Conservation (phyloP, 169 alveolate genomes). For the Plasmodium ovale region DNA sequence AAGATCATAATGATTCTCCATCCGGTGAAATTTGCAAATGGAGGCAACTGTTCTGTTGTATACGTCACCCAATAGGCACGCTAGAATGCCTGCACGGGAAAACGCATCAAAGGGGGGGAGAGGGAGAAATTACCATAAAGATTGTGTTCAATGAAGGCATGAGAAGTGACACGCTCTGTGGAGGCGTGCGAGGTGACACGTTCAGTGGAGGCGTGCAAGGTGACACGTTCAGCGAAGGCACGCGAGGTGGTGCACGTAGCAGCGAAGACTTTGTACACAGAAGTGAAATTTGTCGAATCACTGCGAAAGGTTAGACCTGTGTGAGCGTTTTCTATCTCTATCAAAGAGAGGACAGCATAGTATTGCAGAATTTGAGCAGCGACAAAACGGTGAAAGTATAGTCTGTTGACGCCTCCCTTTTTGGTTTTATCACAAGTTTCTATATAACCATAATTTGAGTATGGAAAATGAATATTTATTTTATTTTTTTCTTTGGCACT, state of each 20-base stretch:
- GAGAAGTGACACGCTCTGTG: too few relatives aligned
- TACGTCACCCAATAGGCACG: slow-evolving; percentile 51
- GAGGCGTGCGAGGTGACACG: not conserved
- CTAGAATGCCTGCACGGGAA: slow-evolving; percentile 15
- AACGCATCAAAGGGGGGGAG: not conserved
- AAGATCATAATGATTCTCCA: slow-evolving; percentile 11
- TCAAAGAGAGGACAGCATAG: slow-evolving; percentile 24
- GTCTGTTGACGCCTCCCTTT: slow-evolving; percentile 7
- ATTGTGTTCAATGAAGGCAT: not conserved
- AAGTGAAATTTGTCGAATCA: too few relatives aligned
- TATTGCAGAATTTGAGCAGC: slow-evolving; percentile 30
- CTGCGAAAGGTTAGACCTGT: too few relatives aligned
- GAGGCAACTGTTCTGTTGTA: slow-evolving; percentile 26
- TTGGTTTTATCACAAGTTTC: slow-evolving; percentile 42
- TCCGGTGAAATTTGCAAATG: slow-evolving; percentile 10
- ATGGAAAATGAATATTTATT: slow-evolving; percentile 33
- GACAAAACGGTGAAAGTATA: slow-evolving; percentile 37
- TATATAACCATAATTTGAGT: slow-evolving; percentile 21
- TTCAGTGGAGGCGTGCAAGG: not conserved
- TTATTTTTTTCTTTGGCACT: slow-evolving; percentile 24
- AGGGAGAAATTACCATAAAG: not conserved
- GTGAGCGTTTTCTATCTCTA: slow-evolving; percentile 42
- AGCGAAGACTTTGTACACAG: not conserved
- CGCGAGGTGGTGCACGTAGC: not conserved
- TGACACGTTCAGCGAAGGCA: not conserved